Evolutionary conservation across 2,329 filamentous ascomycete genomes (phyloP).

Genomic region (Chlorencoelia australis): DNA sequence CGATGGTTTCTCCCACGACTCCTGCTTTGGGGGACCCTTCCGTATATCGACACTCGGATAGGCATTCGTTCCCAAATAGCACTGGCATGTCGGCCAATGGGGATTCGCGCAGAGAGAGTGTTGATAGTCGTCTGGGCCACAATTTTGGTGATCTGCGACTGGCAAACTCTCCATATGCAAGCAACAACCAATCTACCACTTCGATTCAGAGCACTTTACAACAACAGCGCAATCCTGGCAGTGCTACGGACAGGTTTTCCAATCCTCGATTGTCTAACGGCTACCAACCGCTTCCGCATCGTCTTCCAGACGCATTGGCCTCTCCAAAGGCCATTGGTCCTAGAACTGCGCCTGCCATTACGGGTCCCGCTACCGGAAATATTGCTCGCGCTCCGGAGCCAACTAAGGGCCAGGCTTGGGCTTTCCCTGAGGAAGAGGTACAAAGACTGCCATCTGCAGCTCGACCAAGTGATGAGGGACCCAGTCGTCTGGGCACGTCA

Average conservation of each 20-base stretch:
- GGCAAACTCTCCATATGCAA: conserved; percentile 61
- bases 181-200: conserved; percentile 65
- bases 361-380: conserved; percentile 53
- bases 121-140: conserved; percentile 69
- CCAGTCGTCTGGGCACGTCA: conserved; percentile 26
- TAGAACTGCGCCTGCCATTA: conserved; percentile 66
- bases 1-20: conserved; percentile 53
- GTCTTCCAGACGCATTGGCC: conserved; percentile 32
- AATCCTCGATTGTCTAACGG: conserved; percentile 50
- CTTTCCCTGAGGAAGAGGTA: conserved; percentile 66
- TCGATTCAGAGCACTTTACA: conserved; percentile 64
- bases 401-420: conserved; percentile 76
- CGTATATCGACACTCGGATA: conserved; percentile 16
- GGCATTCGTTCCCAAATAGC: conserved; percentile 16
- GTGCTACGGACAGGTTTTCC: conserved; percentile 36
- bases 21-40: conserved; percentile 30
- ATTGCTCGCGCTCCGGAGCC: conserved; percentile 66
- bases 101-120: conserved; percentile 60
- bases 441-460: conserved; percentile 39
- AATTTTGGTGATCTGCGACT: conserved; percentile 61
- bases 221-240: conserved; percentile 52
- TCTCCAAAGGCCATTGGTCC: conserved; percentile 29
- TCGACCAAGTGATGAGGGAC: conserved; percentile 37
- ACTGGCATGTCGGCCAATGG: conserved; percentile 26
- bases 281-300: conserved; percentile 42